Evolutionary conservation across 2,329 filamentous ascomycete species (phyloP), one percentile per base, ranked within the genome.

Genomic region (Colletotrichum tropicale): DNA sequence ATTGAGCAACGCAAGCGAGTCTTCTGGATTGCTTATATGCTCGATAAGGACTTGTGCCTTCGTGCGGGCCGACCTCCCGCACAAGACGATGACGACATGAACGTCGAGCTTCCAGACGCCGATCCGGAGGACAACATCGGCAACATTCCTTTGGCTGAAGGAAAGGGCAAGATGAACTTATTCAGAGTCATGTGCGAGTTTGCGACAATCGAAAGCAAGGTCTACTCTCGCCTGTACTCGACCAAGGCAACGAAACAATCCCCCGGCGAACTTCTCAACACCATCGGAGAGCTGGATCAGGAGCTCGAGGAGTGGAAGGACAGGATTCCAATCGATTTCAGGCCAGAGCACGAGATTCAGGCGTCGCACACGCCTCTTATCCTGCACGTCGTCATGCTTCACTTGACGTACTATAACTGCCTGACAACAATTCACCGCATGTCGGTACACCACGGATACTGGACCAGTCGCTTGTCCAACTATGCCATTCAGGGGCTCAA

Each of bases 361-460:
- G 95, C 95, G 1, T 94, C 94, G 0, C 95, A 98, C 83, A 98
- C 96, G 1, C 96, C 96, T 1, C 89, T 98, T n/a, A 96, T 98
- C 24, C 88, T 99, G 24, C 96, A 98, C 78, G 92, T 99, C 68
- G 96, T 98, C 76, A 95, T 98, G 83, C 87, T 99, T 74, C 97
- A 99, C 84, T 98, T 99, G 81, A 94, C 95, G 2, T 99, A 99
- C 85, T 98, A 98, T 87, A 99, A 99, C 83, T 98, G 96, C 80
- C 87, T 99, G 67, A 98, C 96, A 1, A 99, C 97, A 0, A 98
- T 99, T 78, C 97, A 99, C 83, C 95, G 97, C 67, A 99, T 98
- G 97, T 98, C 95, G 56, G 94, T 98, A 34, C 97, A 98, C 80
- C 96, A 98, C 82, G 97, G 97, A 16, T 98, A 98, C 86, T 99